phyloP scores from a whole-genome alignment of 441 rosid species.

The Adansonia grandidieri region DNA sequence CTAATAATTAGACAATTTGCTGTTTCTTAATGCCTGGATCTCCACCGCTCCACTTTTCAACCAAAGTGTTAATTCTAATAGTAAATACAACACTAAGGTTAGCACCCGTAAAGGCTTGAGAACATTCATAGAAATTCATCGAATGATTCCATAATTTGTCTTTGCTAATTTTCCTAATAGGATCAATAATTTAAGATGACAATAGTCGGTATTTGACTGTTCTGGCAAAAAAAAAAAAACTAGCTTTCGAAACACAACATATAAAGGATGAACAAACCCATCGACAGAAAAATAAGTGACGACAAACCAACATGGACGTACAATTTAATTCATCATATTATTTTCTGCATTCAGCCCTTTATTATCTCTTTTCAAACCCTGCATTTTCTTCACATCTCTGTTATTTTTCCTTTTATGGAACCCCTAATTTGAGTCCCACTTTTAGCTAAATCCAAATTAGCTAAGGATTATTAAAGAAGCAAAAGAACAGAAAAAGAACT shows the following conservation, averaged over 20 bases:
- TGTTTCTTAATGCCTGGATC: not conserved
- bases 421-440: not conserved
- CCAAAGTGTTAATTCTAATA: not conserved
- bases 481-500: not conserved
- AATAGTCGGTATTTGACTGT: not conserved
- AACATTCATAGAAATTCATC: slow-evolving; percentile 10
- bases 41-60: not conserved
- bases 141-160: not conserved
- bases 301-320: not conserved
- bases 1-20: not conserved
- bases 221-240: not conserved
- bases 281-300: not conserved
- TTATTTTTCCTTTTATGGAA: not conserved
- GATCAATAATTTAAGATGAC: not conserved
- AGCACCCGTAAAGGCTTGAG: not conserved
- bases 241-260: too few species aligned
- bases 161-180: not conserved
- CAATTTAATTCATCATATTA: not conserved
- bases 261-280: not conserved
- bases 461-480: not conserved
- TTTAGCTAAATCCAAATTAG: not conserved
- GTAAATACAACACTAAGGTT: not conserved
- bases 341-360: not conserved
- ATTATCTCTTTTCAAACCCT: not conserved
- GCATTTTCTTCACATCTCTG: not conserved